Conservation (phyloP, 2,329 filamentous ascomycete genomes). For the Beauveria pseudobassiana region DNA sequence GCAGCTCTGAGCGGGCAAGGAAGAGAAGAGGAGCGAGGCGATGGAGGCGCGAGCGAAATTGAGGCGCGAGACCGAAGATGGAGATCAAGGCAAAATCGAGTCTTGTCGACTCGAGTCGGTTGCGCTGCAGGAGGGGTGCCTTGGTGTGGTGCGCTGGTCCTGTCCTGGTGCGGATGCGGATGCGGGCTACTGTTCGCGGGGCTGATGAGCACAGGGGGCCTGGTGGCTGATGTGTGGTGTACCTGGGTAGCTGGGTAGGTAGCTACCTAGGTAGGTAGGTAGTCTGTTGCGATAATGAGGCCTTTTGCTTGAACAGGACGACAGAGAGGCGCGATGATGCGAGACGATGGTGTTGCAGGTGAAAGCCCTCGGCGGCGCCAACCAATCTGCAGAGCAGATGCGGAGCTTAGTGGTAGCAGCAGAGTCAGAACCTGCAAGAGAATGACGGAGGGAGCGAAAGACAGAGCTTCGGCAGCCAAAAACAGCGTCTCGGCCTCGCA, state of each 20-base stretch:
- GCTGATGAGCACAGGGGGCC: background rate
- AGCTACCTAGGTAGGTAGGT: background rate
- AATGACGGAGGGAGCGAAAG: background rate
- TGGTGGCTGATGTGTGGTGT: background rate
- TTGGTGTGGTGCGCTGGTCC: background rate
- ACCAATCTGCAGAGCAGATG: background rate
- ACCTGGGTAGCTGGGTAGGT: background rate
- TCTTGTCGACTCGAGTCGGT: background rate
- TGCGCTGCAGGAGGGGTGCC: background rate
- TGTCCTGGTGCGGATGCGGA: background rate
- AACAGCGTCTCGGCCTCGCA: background rate
- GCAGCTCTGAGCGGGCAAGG: constrained; percentile 12
- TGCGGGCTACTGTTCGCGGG: constrained; percentile 4
- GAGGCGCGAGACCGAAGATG: background rate
- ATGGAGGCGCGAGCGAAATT: background rate
- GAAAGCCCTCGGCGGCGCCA: background rate
- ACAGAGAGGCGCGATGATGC: background rate
- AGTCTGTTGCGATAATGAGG: background rate
- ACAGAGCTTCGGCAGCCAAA: background rate
- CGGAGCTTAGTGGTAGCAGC: background rate
- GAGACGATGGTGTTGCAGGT: background rate
- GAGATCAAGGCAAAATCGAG: background rate
- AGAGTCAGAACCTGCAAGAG: background rate
- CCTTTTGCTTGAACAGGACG: background rate
- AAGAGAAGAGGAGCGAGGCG: background rate